Evolutionary conservation across 2,329 filamentous ascomycete species (phyloP), one percentile per base, ranked within the genome.

Genomic region (Botrytis paeoniae): DNA sequence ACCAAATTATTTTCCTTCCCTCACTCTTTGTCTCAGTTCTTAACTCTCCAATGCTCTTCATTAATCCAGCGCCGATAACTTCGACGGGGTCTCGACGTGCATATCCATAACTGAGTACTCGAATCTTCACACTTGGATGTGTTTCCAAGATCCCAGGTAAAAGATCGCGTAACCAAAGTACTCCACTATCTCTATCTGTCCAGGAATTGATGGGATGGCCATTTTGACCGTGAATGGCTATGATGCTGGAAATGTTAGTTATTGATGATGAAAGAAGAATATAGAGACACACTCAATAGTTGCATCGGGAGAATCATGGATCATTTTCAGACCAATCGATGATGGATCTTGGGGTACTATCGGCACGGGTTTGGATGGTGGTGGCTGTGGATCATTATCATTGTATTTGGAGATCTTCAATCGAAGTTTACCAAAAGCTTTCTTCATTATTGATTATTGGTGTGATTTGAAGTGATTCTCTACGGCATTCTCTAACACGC

Each of bases 171-270:
- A 72, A 25, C 71, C 64, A 72, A 45, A 72, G 43, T 35, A 62
- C n/a, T 25, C 39, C 54, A 62, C 32, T 69, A 25, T 41, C 64
- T 29, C 29, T 22, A 10, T 72, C 25, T 12, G 64, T 72, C 71
- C 71, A 72, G 18, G 45, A 72, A 25, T 72, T 41, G 7, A 39
- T 48, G 18, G 39, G 39, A 51, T 72, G 71, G 10, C 71, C 71
- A 25, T 61, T 61, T 32, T 61, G 64, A 14, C 64, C 71, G n/a
- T 72, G 71, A 43, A 69, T 60, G n/a, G 71, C 71, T 59, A 72
- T 72, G 32, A 72, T 41, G 59, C 71, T 72, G 32, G 29, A 6
- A 69, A 22, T 48, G 2, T 43, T 60, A 39, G 48, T 32, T 22
- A 32, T 41, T 22, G 18, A 29, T 39, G n/a, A 61, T n/a, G 25